A percentile compares a stretch with the other conserved stretches of the same genome.
Evolutionary conservation across 1,284 basidiomycete species (phyloP).

Genomic region (Hypsizygus ulmarius): DNA sequence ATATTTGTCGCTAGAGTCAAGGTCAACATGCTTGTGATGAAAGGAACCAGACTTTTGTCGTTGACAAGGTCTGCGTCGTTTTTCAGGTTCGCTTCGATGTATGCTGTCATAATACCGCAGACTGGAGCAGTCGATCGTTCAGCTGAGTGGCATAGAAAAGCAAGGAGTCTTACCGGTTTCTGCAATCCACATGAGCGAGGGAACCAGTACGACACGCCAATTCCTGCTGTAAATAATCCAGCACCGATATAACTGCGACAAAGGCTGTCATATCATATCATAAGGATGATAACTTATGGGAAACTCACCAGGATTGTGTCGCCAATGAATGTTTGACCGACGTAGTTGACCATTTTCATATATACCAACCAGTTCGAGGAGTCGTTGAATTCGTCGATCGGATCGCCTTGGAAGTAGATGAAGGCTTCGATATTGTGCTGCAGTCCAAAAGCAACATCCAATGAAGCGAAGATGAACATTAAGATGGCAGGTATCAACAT

Average conservation of each 20-base stretch:
- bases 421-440: constrained; percentile 39
- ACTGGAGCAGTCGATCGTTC: constrained; percentile 16
- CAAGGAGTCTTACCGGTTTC: constrained; percentile 25
- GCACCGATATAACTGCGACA: constrained; percentile 34
- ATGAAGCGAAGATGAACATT: constrained; percentile 34
- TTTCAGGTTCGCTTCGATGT: constrained; percentile 29
- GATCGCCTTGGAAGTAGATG: constrained; percentile 27
- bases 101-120: constrained; percentile 30
- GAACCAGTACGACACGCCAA: constrained; percentile 27
- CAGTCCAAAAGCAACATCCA: constrained; percentile 40
- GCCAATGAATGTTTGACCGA: constrained; percentile 37
- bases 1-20: constrained; percentile 36
- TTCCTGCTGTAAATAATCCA: constrained; percentile 34
- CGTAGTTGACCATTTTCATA: constrained; percentile 36
- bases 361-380: constrained; percentile 37
- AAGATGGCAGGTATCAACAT: constrained; percentile 35
- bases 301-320: constrained; percentile 36
- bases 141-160: not conserved
- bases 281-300: not conserved
- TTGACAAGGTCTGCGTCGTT: constrained; percentile 24
- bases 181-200: constrained; percentile 31
- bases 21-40: constrained; percentile 35
- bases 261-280: not conserved
- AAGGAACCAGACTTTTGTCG: constrained; percentile 29
- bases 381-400: constrained; percentile 30